Conservation (phyloP, 306 rosid genomes). For the Vigna mungo region DNA sequence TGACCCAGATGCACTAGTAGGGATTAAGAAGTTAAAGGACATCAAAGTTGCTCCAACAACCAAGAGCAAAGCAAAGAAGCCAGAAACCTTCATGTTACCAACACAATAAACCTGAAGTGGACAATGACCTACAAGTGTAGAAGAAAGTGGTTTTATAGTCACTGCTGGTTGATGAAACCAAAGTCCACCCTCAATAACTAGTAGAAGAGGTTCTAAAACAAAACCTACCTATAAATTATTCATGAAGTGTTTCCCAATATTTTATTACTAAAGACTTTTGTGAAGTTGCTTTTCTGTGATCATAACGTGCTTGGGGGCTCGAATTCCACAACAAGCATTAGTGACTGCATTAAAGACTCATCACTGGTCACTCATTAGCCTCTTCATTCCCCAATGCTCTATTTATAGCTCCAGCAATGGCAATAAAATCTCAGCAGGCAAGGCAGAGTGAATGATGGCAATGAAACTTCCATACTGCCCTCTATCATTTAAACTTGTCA, state of each 20-base stretch:
- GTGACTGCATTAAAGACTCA: neutral
- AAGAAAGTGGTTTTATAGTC: too few relatives aligned
- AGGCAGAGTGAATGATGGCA: slow-evolving; percentile 1
- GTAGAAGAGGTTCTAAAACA: neutral
- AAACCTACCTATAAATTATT: slow-evolving; percentile 21
- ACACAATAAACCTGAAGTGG: neutral
- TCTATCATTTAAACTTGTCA: neutral
- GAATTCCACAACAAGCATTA: too few relatives aligned
- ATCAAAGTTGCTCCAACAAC: slow-evolving; percentile 43
- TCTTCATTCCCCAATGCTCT: slow-evolving; percentile 26
- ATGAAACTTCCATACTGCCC: slow-evolving; percentile 17
- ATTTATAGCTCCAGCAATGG: neutral
- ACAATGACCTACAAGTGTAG: neutral
- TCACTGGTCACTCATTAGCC: neutral
- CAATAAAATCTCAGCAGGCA: neutral
- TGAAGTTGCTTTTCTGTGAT: neutral
- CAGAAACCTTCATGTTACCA: slow-evolving; percentile 67
- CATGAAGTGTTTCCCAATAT: neutral
- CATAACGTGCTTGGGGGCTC: neutral
- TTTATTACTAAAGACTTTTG: neutral
- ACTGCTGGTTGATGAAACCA: too few relatives aligned
- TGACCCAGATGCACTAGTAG: slow-evolving; percentile 33
- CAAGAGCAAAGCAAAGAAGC: slow-evolving; percentile 54
- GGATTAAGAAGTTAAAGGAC: slow-evolving; percentile 45
- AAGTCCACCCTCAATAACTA: too few relatives aligned